Evolutionary conservation across 306 rosid species (phyloP).

Genomic region (Urtica urens): DNA sequence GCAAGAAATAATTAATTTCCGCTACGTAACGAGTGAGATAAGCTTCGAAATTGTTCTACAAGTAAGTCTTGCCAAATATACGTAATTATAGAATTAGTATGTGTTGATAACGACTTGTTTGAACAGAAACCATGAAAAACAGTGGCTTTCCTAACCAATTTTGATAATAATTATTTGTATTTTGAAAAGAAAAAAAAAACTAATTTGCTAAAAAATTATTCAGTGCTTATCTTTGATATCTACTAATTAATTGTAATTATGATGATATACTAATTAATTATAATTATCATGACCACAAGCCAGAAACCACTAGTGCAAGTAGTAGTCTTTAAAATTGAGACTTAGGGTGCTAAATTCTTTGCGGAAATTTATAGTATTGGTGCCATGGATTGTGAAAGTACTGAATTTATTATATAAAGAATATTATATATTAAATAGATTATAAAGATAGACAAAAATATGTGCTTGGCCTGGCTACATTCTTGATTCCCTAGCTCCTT

Average conservation of each 20-base stretch:
- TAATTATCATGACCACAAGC: no score
- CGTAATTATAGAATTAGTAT: background rate
- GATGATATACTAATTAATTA: no score
- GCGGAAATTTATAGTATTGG: background rate
- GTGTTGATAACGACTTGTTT: background rate
- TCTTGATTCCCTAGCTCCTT: conserved; percentile 5
- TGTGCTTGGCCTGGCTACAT: background rate
- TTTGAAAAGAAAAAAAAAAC: background rate
- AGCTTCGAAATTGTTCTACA: background rate
- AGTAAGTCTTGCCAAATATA: background rate
- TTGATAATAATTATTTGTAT: background rate
- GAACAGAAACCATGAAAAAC: conserved; percentile 1
- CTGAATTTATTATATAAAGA: background rate
- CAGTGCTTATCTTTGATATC: background rate
- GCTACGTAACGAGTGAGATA: background rate
- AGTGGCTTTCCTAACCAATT: conserved; percentile 8
- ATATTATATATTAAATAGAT: no score
- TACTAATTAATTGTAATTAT: no score
- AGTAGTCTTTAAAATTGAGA: background rate
- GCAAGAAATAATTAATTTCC: background rate
- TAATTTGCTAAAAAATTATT: background rate
- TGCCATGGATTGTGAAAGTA: conserved; percentile 6
- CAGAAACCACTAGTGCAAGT: no score
- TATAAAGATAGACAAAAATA: background rate
- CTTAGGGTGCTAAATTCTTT: background rate